Base-by-base conservation (phyloP, 345 rosid genomes). In the Kandelia obovata region DNA sequence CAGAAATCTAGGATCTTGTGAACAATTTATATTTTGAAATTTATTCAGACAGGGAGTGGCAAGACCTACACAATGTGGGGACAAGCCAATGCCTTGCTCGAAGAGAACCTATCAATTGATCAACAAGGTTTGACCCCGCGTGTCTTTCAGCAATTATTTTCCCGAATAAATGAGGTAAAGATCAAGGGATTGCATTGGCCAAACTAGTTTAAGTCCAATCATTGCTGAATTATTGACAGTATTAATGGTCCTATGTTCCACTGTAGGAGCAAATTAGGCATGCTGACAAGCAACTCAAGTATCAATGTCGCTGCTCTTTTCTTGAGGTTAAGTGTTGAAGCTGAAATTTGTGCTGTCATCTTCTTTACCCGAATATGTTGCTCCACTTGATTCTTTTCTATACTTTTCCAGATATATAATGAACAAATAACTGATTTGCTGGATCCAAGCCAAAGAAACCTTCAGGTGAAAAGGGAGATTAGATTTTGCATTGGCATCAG, bases 41-140 rank as follows among this genome's bases (percentile, higher is more conserved):
- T 67, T 73, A 58, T 61, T 72, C 70, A 92, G 98, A 95, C 96
- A 9, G 98, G 99, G 58, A 95, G 99, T 61, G 97, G 99, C 60
- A 95, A 95, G 79, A 92, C 98, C 15, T 95, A 87, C 76, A 95
- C 97, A 4, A 92, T 95, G 82, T 95, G 98, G 99, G 98, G 98
- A 65, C 97, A 98, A 65, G 82, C 94, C 74, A 89, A 92, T 26
- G 91, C 91, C 61, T 79, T 92, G 73, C 76, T 75, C 73, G 92
- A 87, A 76, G 90, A 84, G 61, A 82, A 81, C 59, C 73, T 82
- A 65, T 85, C 79, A 4, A 75, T 86, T 75, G 96, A 85, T 66
- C 86, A 88, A 58, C 93, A 86, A 82, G 98, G 99, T 72, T 81
- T 95, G 75, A 90, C 98, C 62, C 97, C 99, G n/a, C 91, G 94